Evolutionary conservation across 345 rosid species (phyloP), one percentile per base, ranked within the genome.

Genomic region (Psidium guajava): DNA sequence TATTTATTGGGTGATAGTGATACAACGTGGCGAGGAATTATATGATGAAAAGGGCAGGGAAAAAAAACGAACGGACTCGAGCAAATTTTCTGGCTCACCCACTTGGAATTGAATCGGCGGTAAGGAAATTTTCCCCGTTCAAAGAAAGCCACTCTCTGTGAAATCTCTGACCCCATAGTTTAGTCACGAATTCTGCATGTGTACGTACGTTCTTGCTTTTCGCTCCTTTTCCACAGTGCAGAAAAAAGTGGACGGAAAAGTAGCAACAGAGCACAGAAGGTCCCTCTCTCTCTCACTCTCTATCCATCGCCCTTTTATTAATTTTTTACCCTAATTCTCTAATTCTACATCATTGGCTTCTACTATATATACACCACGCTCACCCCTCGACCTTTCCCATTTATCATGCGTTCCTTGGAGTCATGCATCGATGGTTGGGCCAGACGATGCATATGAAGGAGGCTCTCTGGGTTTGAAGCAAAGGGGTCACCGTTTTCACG

Each of bases 131-230:
- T 69, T 32, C 44, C 44, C 24, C 77, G 77, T 69, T 69, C 77
- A 32, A 32, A 32, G 77, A 69, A 16, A 18, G 44, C n/a, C 54
- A 55, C 16, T 36, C 58, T 91, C 91, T 89, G 88, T 86, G 93
- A 85, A 87, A 85, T 88, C 94, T 95, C 99, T 95, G 97, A 94
- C 95, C 95, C 92, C 91, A 92, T 93, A 87, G 95, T 92, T 92
- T 90, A 91, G 95, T 94, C 97, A 94, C 94, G 93, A 92, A 93
- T 93, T 93, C 93, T 93, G 97, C 98, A 94, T 94, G 98, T 87
- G 91, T 92, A 92, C 97, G 77, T 69, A 69, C 77, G 44, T 69
- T 32, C 24, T 69, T 4, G 44, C 24, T 40, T 32, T 81, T 36
- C 36, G 69, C 89, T 64, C 59, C 75, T 83, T 86, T 77, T 85